Conservation (phyloP, 345 rosid species). For the Limnanthes douglasii region DNA sequence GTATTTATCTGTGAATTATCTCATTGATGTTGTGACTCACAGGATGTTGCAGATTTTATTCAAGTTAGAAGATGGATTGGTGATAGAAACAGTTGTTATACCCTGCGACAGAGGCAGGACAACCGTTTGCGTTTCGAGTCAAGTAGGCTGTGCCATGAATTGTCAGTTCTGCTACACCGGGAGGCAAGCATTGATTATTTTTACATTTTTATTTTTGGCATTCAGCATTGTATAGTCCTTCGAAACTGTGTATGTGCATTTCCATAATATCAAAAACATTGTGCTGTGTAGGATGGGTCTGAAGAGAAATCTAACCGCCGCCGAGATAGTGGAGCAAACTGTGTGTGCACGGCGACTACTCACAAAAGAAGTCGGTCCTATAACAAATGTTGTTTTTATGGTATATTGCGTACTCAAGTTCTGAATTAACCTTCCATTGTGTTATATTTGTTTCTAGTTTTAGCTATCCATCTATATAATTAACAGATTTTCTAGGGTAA, state of each 20-base stretch:
- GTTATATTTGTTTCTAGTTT: constrained; percentile 1
- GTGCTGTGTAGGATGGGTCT: constrained; percentile 64
- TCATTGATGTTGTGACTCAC: constrained; percentile 54
- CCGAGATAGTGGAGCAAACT: constrained; percentile 90
- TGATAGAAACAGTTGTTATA: constrained; percentile 71
- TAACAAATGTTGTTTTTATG: constrained; percentile 89
- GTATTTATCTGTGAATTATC: constrained; percentile 16
- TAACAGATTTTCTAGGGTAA: constrained; percentile 1
- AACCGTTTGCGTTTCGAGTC: constrained; percentile 90
- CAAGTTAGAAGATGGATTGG: constrained; percentile 60
- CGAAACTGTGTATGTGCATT: constrained; percentile 6
- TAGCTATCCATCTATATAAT: not conserved
- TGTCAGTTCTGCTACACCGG: constrained; percentile 97
- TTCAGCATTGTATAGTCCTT: no score
- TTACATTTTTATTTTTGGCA: no score
- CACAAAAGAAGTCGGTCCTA: constrained; percentile 44
- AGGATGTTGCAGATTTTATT: constrained; percentile 91
- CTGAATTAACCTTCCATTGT: not conserved
- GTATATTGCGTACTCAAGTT: constrained; percentile 14
- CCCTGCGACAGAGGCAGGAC: constrained; percentile 82
- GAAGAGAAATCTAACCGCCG: constrained; percentile 69
- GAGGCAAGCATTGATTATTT: constrained; percentile 27
- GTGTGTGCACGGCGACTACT: constrained; percentile 56
- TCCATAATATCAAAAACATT: not conserved
- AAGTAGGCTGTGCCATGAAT: constrained; percentile 92